Base-by-base conservation (phyloP, 495 filamentous ascomycete genomes). In the Neurospora sp. region DNA sequence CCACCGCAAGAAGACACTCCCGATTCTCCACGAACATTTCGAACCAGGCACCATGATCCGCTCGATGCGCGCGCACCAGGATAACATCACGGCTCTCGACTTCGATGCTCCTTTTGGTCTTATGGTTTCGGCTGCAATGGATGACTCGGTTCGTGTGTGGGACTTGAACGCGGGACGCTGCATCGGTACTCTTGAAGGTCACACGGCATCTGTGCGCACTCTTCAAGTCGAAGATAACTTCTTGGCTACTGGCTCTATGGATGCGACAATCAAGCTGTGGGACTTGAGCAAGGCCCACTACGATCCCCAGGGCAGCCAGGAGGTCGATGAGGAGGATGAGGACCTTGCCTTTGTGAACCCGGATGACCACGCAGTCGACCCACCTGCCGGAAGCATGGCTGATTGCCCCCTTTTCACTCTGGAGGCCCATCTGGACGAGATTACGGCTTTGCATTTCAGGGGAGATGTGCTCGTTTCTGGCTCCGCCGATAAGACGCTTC, bases 71-170 rank as follows among this genome's bases (percentile, higher is more conserved):
- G 93, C 96, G 12, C 96, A 98, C 78, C 90, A 89, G 31, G 96
- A 99, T 79, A 87, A 88, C 76, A 92, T 99, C 74, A 97, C 94
- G 0, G 91, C 94, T 27, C 82, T 99, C 72, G 96, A 98, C 81
- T 98, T 98, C 78, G 96, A 99, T 81, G 92, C 91, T 38, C 96
- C 96, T 0, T 98, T 98, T 77, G 96, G 96, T 10, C 95, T 94
- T 10, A 90, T 98, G 90, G 91, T 98, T 18, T 94, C 93, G n/a
- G 91, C 96, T 3, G 94, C 96, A 3, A 84, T 98, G 78, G 96
- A 99, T 78, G 96, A 99, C 82, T 94, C 93, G 3, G 93, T 99
- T n/a, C 88, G 93, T 70, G 96, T 98, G 39, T 99, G 95, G 95
- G 96, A 99, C 81, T 86, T 99, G 73, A 97, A 93, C 78, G 90